Base-by-base conservation (phyloP, 331 rosid genomes). In the Quercus tomentella region DNA sequence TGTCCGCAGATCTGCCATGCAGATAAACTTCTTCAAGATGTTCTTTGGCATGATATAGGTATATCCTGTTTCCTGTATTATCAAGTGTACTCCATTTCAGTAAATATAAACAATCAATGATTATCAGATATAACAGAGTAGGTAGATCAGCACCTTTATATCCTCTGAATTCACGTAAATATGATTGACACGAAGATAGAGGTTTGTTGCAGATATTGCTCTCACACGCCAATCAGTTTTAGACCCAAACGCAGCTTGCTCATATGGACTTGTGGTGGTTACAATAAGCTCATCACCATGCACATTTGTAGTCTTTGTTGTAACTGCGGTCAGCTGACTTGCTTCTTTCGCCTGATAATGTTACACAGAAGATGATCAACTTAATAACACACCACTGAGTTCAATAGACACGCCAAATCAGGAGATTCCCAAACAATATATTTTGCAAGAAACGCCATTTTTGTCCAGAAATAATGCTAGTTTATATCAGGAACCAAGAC, bases 221-320 rank as follows among this genome's bases (percentile, higher is more conserved):
- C 99, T 88, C 82, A 93, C 99, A 93, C 99, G 99, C 99, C 99
- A 96, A 77, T 96, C 99, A 56, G 99, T 93, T 88, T 93, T 96
- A 9, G 99, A 93, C 60, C 94, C 97, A 90, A 86, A 93, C 45
- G 92, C 93, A 78, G 90, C 86, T 89, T 91, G 97, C 88, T 96
- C 99, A 74, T 96, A 96, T 16, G 98, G 98, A 86, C 98, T 96
- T 10, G 98, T 96, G 52, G 99, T 96, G 41, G 96, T 93, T 55
- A 93, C 98, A 77, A 96, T 91, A 51, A 96, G 97, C 81, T 91
- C 97, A 80, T 93, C 98, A 81, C 97, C 98, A 33, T 88, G 97
- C 75, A 90, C 94, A 85, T 93, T 96, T 17, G 97, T 91, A 16
- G 99, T 96, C 80, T 72, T 92, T 3, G 99, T 96, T 41, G 99